Base-by-base conservation (phyloP, 2,329 filamentous ascomycete genomes). In the Colletotrichum destructivum region DNA sequence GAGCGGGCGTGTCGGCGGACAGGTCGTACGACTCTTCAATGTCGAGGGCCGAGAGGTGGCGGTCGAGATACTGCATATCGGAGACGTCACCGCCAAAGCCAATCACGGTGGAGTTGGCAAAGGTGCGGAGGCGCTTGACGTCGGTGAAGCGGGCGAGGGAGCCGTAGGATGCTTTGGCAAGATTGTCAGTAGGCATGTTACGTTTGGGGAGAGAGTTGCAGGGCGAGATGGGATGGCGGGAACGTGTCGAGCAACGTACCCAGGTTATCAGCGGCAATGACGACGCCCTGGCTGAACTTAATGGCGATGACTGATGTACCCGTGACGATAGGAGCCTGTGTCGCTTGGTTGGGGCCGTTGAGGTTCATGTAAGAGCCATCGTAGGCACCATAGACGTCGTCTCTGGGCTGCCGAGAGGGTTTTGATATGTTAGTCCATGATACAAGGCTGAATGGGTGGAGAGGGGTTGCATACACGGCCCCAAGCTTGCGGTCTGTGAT, bases 61-160 rank as follows among this genome's bases (percentile, higher is more conserved):
- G 92, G 89, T 98, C 93, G 76, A 99, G 91, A 87, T 97, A 97
- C 87, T 99, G 96, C 96, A 99, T 98, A 87, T 99, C 96, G 75
- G 94, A 97, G 78, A 99, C 92, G 86, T 99, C 96, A 82, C 96
- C 96, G 82, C 95, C 94, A 85, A 98, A 97, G 78, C 96, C 96
- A 79, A 99, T 88, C 72, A 98, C 90, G 40, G 94, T 92, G 75
- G 92, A 90, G 75, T 91, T 88, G 84, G 95, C 94, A 84, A 98
- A 98, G 77, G 91, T 89, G 78, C 94, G 94, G 76, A 99, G 92
- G 80, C 96, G 95, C 86, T 98, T 97, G 81, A 98, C 94, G 82
- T 98, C 93, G 79, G 94, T 95, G 89, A 98, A 99, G 81, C 96
- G 94, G 72, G 96, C 96, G 76, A 96, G 93, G 69, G 96, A 98